These are phyloP conservation scores for Uronychia setigera DNA, from an alignment of 73 alveolate genomes.

Conservation along the genomic window DNA sequence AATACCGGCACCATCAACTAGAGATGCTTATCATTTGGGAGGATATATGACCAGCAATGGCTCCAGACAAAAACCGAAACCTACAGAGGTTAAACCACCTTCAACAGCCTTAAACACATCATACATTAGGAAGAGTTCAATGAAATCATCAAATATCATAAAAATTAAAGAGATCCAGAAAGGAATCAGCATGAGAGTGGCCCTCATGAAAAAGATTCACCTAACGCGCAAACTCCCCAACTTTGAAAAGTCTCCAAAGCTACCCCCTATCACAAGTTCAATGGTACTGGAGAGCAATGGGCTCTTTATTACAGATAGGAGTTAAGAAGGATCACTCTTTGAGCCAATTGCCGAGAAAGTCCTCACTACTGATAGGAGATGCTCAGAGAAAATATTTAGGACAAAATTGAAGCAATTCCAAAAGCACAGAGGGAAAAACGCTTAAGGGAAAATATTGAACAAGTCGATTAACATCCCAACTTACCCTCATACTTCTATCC, in stretches of 20 bases:
- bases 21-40: neutral
- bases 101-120: neutral
- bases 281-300: neutral
- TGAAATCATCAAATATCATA: neutral
- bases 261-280: neutral
- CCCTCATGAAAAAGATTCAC: neutral
- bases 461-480: too few species aligned
- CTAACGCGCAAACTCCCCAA: neutral
- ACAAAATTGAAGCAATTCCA: too few species aligned
- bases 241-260: neutral
- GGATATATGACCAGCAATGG: neutral
- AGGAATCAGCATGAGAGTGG: neutral
- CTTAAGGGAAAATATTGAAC: too few species aligned
- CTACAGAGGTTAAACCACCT: neutral
- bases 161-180: neutral
- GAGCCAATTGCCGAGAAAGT: neutral
- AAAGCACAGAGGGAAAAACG: too few species aligned
- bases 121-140: neutral
- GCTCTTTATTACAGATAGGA: neutral
- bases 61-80: too few species aligned
- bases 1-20: neutral
- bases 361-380: neutral
- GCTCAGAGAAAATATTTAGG: too few species aligned
- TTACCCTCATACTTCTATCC: neutral
- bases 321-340: neutral